phyloP scores from a whole-genome alignment of 2,329 filamentous ascomycete genomes.

The Ustilaginoidea virens region DNA sequence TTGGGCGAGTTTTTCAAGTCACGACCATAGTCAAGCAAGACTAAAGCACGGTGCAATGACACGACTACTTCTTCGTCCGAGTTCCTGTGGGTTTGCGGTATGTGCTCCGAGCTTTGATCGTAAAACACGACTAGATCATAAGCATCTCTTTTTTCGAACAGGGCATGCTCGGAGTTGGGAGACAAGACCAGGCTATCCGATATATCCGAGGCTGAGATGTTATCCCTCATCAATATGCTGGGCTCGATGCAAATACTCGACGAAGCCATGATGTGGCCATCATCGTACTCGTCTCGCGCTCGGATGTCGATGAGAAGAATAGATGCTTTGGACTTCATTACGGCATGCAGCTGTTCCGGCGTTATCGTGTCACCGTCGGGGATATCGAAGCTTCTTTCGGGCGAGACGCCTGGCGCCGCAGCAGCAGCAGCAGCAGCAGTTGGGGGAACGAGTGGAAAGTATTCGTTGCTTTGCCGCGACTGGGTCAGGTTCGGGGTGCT shows the following conservation, averaged over 20 bases:
- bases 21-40: conserved; percentile 69
- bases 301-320: conserved; percentile 80
- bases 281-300: conserved; percentile 63
- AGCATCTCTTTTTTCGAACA: conserved; percentile 57
- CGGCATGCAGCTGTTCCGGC: conserved; percentile 54
- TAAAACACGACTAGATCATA: conserved; percentile 88
- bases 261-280: conserved; percentile 74
- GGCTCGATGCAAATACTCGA: conserved; percentile 86
- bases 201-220: conserved; percentile 45
- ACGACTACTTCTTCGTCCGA: conserved; percentile 41
- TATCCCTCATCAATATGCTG: conserved; percentile 51
- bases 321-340: conserved; percentile 42
- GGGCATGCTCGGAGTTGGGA: conserved; percentile 55
- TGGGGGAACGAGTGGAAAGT: conserved; percentile 14
- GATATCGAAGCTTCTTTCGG: conserved; percentile 28
- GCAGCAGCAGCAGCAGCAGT: conserved; percentile 14
- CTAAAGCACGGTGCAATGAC: conserved; percentile 63
- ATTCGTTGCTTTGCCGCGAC: conserved; percentile 16
- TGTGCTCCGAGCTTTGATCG: conserved; percentile 48
- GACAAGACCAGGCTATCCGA: conserved; percentile 55
- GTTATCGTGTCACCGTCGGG: conserved; percentile 44
- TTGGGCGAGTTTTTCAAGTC: conserved; percentile 59
- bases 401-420: no score
- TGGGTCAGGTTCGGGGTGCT: conserved; percentile 13
- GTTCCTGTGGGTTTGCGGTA: conserved; percentile 23